Percentiles rank a stretch among this genome's conserved stretches.
Conservation (phyloP, 2,329 filamentous ascomycete genomes). For the Chaetoscypha palmicola region DNA sequence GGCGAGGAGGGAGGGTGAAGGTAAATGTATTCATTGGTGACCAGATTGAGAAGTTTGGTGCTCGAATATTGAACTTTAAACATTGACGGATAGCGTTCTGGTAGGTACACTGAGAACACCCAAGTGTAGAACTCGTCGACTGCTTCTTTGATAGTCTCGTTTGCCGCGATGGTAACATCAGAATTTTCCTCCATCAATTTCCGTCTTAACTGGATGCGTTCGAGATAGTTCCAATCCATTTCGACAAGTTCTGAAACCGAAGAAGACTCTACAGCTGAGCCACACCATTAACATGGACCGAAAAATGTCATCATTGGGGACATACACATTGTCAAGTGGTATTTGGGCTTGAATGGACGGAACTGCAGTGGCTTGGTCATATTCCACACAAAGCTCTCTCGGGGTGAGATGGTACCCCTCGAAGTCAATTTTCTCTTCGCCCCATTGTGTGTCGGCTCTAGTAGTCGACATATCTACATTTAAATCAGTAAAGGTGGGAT, state of each 20-base stretch:
- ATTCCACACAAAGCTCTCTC: conserved; percentile 43
- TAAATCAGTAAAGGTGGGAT: too few relatives aligned
- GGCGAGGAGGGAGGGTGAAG: conserved; percentile 29
- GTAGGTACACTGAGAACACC: conserved; percentile 46
- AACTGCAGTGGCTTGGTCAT: conserved; percentile 45
- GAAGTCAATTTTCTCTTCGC: too few relatives aligned
- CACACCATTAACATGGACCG: too few relatives aligned
- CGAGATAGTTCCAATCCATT: conserved; percentile 45
- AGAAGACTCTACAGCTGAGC: conserved; percentile 44
- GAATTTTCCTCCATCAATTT: conserved; percentile 6
- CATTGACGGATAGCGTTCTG: conserved; percentile 45
- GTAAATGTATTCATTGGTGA: conserved; percentile 37
- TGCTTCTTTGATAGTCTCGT: conserved; percentile 31
- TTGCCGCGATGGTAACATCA: neutral
- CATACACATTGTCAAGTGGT: conserved; percentile 58
- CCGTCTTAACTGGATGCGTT: conserved; percentile 3
- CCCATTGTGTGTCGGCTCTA: too few relatives aligned
- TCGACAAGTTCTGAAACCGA: conserved; percentile 45
- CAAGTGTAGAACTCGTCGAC: conserved; percentile 49
- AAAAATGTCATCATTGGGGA: neutral
- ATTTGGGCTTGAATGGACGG: conserved; percentile 53
- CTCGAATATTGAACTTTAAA: conserved; percentile 29
- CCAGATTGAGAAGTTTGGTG: conserved; percentile 33
- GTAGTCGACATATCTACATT: too few relatives aligned
- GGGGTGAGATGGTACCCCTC: conserved; percentile 29